These are phyloP conservation scores for Yarrowia sp. DNA, from an alignment of 805 yeast genomes.

Conservation along the genomic window DNA sequence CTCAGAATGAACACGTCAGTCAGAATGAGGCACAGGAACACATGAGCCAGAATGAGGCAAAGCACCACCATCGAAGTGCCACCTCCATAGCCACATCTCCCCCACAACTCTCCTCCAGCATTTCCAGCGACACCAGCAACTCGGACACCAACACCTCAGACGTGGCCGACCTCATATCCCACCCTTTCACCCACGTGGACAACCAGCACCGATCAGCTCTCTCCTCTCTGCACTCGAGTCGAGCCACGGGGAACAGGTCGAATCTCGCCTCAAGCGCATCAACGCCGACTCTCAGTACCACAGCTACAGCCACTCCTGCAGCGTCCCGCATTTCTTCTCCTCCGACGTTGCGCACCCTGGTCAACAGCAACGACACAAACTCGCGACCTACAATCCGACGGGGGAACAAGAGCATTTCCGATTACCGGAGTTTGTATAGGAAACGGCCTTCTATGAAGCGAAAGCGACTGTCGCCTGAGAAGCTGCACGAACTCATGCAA, in stretches of 20 bases:
- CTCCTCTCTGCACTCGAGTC: conserved; percentile 15
- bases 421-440: conserved; percentile 26
- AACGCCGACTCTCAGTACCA: conserved; percentile 17
- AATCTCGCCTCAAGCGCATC: conserved; percentile 20
- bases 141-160: background rate
- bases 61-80: no score
- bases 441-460: conserved; percentile 20
- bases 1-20: no score
- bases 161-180: background rate
- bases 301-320: conserved; percentile 27
- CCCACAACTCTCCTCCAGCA: conserved; percentile 6
- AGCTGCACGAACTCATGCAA: conserved; percentile 45
- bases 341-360: conserved; percentile 33
- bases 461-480: conserved; percentile 43
- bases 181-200: conserved; percentile 12
- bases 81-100: no score
- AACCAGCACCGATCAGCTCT: conserved; percentile 8
- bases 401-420: conserved; percentile 39
- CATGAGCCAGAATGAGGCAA: no score
- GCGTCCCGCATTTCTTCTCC: conserved; percentile 33
- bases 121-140: no score
- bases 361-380: conserved; percentile 35
- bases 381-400: conserved; percentile 35
- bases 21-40: no score
- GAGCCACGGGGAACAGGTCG: background rate